Evolutionary conservation across 1,139 yeast species (phyloP).

Genomic region (Debaryomyces coudertii): DNA sequence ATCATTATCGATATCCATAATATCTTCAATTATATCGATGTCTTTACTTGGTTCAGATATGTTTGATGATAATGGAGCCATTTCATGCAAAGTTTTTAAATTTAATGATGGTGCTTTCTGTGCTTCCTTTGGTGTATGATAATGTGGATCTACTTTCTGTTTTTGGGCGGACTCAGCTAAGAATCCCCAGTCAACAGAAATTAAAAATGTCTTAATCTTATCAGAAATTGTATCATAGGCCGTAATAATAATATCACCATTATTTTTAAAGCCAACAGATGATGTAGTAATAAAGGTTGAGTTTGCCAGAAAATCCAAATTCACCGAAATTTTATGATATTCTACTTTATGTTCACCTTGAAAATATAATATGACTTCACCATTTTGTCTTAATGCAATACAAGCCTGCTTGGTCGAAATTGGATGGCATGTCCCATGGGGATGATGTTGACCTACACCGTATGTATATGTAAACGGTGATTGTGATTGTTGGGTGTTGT

Average conservation of each 20-base stretch:
- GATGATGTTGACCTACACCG: conserved; percentile 59
- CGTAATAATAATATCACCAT: conserved; percentile 51
- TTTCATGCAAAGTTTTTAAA: conserved; percentile 30
- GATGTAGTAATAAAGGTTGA: conserved; percentile 45
- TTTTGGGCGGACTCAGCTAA: conserved; percentile 50
- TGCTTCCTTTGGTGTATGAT: conserved; percentile 49
- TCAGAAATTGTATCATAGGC: conserved; percentile 47
- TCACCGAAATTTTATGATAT: conserved; percentile 41
- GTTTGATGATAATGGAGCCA: conserved; percentile 29
- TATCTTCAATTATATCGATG: conserved; percentile 20
- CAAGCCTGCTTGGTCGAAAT: conserved; percentile 71
- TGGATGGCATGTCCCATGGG: conserved; percentile 72
- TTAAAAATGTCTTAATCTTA: conserved; percentile 49
- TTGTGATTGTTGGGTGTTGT: not conserved
- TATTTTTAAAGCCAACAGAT: conserved; percentile 60
- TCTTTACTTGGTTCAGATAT: conserved; percentile 8
- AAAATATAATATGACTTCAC: conserved; percentile 58
- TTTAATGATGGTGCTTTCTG: conserved; percentile 32
- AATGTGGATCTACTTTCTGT: conserved; percentile 54
- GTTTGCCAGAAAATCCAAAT: conserved; percentile 25
- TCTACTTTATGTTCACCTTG: conserved; percentile 68
- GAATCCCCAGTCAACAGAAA: conserved; percentile 66
- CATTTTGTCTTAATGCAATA: conserved; percentile 65
- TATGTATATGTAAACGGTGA: conserved; percentile 44
- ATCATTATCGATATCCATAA: conserved; percentile 24